Percentiles rank a stretch among this genome's conserved stretches.
These are phyloP conservation scores for Hygrophorus pudorinus DNA, from an alignment of 768 basidiomycete genomes.

Conservation along the genomic window DNA sequence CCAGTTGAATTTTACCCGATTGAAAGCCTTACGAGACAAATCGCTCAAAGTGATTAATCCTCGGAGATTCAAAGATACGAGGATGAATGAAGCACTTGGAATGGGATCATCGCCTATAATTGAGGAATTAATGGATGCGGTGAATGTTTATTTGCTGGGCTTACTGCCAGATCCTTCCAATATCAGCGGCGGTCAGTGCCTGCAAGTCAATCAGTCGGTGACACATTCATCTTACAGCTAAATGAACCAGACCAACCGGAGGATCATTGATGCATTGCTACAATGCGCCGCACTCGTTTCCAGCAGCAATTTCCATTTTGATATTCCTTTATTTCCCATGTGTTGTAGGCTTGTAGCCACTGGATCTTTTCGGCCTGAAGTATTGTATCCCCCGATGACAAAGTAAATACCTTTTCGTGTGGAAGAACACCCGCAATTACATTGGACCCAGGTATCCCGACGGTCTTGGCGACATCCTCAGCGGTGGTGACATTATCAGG, in stretches of 20 bases:
- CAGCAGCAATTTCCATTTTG: slow-evolving; percentile 6
- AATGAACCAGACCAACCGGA: slow-evolving; percentile 23
- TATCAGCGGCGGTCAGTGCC: slow-evolving; percentile 48
- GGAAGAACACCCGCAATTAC: slow-evolving; percentile 80
- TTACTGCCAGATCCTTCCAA: slow-evolving; percentile 59
- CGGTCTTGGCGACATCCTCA: slow-evolving; percentile 52
- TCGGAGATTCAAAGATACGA: slow-evolving; percentile 58
- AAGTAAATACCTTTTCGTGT: slow-evolving; percentile 55
- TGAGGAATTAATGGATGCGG: not conserved
- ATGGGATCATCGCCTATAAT: slow-evolving; percentile 53
- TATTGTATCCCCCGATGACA: not conserved
- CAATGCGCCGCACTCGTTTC: slow-evolving; percentile 26
- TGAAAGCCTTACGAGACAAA: slow-evolving; percentile 55
- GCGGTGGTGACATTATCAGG: slow-evolving; percentile 66
- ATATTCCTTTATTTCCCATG: slow-evolving; percentile 1
- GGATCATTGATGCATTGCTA: slow-evolving; percentile 59
- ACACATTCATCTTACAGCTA: not conserved
- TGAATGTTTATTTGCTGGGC: slow-evolving; percentile 11
- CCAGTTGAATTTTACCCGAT: slow-evolving; percentile 62
- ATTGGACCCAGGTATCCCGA: slow-evolving; percentile 56
- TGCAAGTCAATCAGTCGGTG: slow-evolving; percentile 18
- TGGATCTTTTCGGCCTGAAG: slow-evolving; percentile 46
- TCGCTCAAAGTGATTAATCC: slow-evolving; percentile 50
- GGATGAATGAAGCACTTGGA: slow-evolving; percentile 71
- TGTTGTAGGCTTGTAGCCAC: slow-evolving; percentile 49